These are phyloP conservation scores for Cryptococcus amylolentus DNA, from an alignment of 1,284 basidiomycete genomes.

Conservation along the genomic window DNA sequence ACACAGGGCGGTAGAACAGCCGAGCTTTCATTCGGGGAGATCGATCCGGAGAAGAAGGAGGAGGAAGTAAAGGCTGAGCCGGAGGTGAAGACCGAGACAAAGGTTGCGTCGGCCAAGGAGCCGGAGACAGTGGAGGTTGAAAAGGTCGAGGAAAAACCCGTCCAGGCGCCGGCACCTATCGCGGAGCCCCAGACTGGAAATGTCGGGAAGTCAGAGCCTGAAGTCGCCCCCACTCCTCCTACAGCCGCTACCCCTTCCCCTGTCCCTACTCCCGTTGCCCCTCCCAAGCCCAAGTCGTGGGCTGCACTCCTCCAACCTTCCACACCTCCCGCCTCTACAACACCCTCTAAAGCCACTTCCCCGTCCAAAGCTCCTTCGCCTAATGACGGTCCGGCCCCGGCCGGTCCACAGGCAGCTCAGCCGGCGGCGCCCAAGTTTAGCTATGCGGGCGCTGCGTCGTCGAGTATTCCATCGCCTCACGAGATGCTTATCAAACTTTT, in stretches of 20 bases:
- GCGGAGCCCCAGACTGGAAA: not conserved
- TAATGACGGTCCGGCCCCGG: not conserved
- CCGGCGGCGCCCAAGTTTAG: conserved; percentile 27
- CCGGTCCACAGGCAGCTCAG: conserved; percentile 17
- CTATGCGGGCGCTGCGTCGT: conserved; percentile 44
- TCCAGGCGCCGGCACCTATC: not conserved
- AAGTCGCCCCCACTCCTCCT: not conserved
- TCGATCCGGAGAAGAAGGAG: not conserved
- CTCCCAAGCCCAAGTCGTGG: conserved; percentile 56
- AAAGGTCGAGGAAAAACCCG: not conserved
- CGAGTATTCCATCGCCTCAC: conserved; percentile 55
- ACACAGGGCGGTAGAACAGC: not conserved
- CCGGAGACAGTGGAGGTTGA: not conserved
- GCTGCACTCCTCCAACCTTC: conserved; percentile 63
- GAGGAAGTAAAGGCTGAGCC: not conserved
- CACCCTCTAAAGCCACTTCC: conserved; percentile 21
- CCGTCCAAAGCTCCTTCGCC: not conserved
- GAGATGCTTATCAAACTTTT: conserved; percentile 60
- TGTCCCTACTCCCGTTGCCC: conserved; percentile 1
- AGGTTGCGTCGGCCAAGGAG: not conserved
- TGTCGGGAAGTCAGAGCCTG: not conserved
- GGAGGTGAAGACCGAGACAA: not conserved
- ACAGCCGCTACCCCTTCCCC: not conserved
- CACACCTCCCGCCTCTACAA: conserved; percentile 18
- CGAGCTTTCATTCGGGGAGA: not conserved